phyloP scores from a whole-genome alignment of 2,329 filamentous ascomycete species.

The Talaromyces marneffei region DNA sequence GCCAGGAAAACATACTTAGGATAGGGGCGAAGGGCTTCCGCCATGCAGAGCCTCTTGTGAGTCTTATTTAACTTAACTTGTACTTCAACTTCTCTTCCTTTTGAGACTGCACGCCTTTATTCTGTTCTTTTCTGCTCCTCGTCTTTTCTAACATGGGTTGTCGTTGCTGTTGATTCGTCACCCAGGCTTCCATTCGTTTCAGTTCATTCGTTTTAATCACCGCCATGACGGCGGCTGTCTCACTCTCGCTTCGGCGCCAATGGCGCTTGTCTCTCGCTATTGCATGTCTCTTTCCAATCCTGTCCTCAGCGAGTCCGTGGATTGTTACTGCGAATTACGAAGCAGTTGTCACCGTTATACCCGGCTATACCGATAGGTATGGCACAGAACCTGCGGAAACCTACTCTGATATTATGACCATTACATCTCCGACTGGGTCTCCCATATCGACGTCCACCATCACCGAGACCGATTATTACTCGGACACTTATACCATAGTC shows the following conservation, averaged over 20 bases:
- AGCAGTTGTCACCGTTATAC: conserved; percentile 14
- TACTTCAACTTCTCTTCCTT: too few species aligned
- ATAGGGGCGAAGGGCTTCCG: background rate
- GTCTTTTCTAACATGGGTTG: background rate
- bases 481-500: conserved; percentile 21
- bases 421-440: conserved; percentile 20
- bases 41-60: background rate
- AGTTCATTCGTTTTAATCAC: background rate
- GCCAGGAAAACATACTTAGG: background rate
- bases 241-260: conserved; percentile 22
- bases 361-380: conserved; percentile 16
- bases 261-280: conserved; percentile 20
- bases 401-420: conserved; percentile 19
- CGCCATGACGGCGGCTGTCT: conserved; percentile 14
- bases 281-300: conserved; percentile 17
- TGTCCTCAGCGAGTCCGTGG: conserved; percentile 23
- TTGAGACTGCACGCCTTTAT: background rate
- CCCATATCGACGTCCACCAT: conserved; percentile 24
- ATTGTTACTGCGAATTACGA: conserved; percentile 27
- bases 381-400: conserved; percentile 7
- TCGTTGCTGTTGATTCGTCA: background rate
- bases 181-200: background rate
- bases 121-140: background rate
- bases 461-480: conserved; percentile 13
- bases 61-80: background rate